phyloP scores from a whole-genome alignment of 495 filamentous ascomycete species.

The Bacidia rubella region DNA sequence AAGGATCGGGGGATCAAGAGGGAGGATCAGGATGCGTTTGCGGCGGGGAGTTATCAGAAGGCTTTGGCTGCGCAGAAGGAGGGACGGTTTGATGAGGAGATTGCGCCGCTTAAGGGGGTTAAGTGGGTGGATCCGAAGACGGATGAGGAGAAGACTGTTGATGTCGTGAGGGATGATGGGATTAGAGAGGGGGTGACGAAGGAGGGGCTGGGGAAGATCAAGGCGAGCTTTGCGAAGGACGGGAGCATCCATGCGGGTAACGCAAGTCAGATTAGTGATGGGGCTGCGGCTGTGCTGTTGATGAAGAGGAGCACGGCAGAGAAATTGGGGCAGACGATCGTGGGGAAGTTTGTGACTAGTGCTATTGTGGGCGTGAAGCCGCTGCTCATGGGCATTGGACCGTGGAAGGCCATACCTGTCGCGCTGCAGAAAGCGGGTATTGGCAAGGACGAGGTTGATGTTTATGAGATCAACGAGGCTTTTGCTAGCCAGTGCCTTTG shows the following conservation, averaged over 20 bases:
- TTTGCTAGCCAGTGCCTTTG: conserved; percentile 92
- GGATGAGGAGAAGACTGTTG: conserved; percentile 70
- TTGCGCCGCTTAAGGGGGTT: conserved; percentile 61
- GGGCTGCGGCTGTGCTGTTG: conserved; percentile 84
- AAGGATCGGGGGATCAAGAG: conserved; percentile 64
- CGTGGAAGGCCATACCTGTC: conserved; percentile 91
- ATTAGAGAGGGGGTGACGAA: conserved; percentile 72
- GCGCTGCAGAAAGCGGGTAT: conserved; percentile 78
- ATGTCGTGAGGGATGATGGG: conserved; percentile 78
- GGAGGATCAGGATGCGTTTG: conserved; percentile 71
- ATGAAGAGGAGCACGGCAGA: conserved; percentile 93
- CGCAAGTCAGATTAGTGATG: conserved; percentile 88
- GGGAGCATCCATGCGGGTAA: conserved; percentile 94
- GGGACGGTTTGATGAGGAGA: conserved; percentile 89
- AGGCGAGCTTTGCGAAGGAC: conserved; percentile 79
- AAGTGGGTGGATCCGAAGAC: conserved; percentile 82
- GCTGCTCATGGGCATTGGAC: conserved; percentile 89
- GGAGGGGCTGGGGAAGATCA: conserved; percentile 79
- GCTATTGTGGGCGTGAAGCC: conserved; percentile 82
- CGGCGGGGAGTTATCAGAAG: conserved; percentile 80
- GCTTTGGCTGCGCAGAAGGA: conserved; percentile 71
- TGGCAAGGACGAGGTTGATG: conserved; percentile 81
- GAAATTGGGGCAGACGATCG: conserved; percentile 70
- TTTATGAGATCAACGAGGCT: conserved; percentile 99
- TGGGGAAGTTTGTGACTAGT: conserved; percentile 80